Percentiles rank a stretch among this genome's conserved stretches.
phyloP scores from a whole-genome alignment of 2,329 filamentous ascomycete species.

The Domatiomyces catenatus region DNA sequence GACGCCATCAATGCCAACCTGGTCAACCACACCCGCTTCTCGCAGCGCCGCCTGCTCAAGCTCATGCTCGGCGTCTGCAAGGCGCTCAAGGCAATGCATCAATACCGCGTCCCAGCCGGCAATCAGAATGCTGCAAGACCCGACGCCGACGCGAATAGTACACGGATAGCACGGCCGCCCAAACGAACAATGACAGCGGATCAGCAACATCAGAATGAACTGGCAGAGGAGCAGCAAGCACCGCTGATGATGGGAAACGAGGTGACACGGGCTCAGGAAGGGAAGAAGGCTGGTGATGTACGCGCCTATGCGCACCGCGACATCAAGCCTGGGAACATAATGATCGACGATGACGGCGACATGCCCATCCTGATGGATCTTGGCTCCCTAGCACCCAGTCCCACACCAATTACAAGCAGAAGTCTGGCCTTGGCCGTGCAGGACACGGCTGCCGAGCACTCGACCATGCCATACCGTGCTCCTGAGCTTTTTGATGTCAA shows the following conservation, averaged over 20 bases:
- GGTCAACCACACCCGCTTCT: slow-evolving; percentile 83
- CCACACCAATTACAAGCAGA: slow-evolving; percentile 75
- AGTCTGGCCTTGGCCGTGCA: slow-evolving; percentile 84
- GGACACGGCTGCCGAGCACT: slow-evolving; percentile 88
- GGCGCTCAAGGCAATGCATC: slow-evolving; percentile 79
- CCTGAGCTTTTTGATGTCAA: slow-evolving; percentile 97
- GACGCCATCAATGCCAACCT: slow-evolving; percentile 98
- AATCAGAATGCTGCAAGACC: slow-evolving; percentile 33
- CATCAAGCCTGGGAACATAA: slow-evolving; percentile 97
- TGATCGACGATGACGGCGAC: slow-evolving; percentile 85
- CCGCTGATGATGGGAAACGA: slow-evolving; percentile 58
- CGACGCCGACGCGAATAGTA: slow-evolving; percentile 28
- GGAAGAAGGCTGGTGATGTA: slow-evolving; percentile 51
- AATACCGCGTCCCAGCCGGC: slow-evolving; percentile 53
- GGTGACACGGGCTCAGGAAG: slow-evolving; percentile 50
- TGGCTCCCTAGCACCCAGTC: slow-evolving; percentile 74
- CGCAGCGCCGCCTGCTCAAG: slow-evolving; percentile 73
- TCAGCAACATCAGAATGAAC: slow-evolving; percentile 41
- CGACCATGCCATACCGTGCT: slow-evolving; percentile 95
- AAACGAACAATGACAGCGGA: slow-evolving; percentile 29
- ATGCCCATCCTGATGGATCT: slow-evolving; percentile 95
- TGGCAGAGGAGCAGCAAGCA: slow-evolving; percentile 60
- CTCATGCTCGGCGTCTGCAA: slow-evolving; percentile 84
- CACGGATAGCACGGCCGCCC: slow-evolving; percentile 24
- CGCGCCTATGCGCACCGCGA: slow-evolving; percentile 86